Percentiles rank a stretch among this genome's conserved stretches.
These are phyloP conservation scores for Saprolegnia parasitica DNA, from an alignment of 352 stramenopile species.

Conservation along the genomic window DNA sequence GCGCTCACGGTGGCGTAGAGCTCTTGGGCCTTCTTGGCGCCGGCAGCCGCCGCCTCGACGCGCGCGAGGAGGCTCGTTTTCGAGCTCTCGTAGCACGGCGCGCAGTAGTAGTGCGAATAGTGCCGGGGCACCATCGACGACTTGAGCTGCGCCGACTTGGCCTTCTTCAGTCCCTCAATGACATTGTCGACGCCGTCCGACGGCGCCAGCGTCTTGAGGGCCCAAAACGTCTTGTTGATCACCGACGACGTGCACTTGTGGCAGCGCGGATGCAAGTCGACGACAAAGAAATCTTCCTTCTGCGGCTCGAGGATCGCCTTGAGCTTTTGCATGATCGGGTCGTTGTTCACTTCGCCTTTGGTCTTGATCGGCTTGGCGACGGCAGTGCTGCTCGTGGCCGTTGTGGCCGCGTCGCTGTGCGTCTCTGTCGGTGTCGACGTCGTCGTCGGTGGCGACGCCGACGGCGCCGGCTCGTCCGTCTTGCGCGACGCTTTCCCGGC, in stretches of 20 bases:
- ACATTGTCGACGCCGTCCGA: conserved; percentile 64
- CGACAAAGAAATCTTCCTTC: conserved; percentile 99
- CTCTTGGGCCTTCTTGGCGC: conserved; percentile 60
- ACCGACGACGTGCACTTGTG: conserved; percentile 85
- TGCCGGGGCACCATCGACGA: conserved; percentile 62
- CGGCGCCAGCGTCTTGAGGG: conserved; percentile 65
- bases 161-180: conserved; percentile 76
- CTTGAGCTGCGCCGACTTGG: conserved; percentile 50
- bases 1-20: conserved; percentile 32
- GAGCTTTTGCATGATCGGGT: conserved; percentile 97
- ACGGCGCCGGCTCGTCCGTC: neutral
- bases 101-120: conserved; percentile 82
- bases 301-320: conserved; percentile 97
- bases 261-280: conserved; percentile 88
- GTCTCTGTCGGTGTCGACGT: conserved; percentile 42
- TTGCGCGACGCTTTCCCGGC: conserved; percentile 16
- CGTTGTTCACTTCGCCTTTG: conserved; percentile 75
- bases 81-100: conserved; percentile 58
- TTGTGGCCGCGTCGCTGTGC: conserved; percentile 57
- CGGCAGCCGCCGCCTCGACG: conserved; percentile 59
- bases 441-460: conserved; percentile 29
- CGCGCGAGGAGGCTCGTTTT: conserved; percentile 73
- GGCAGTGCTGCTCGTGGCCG: conserved; percentile 56
- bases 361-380: conserved; percentile 37
- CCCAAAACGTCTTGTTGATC: conserved; percentile 82